Conservation (phyloP, 2,329 filamentous ascomycete genomes). For the Nothophoma quercina region DNA sequence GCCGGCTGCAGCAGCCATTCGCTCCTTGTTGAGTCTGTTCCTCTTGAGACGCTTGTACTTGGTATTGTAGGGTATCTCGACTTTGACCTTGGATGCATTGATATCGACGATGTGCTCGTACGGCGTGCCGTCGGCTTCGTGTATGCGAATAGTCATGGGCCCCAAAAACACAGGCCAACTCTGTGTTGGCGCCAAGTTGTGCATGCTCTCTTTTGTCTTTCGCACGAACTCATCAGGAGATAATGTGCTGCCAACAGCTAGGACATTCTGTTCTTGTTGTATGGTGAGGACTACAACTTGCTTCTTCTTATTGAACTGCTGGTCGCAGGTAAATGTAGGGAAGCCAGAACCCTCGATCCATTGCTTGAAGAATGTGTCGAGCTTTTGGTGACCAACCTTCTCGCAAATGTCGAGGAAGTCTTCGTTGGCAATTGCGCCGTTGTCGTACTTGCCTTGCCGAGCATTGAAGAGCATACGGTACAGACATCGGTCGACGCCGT, state of each 20-base stretch:
- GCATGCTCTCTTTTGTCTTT: constrained; percentile 80
- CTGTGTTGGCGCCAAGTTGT: constrained; percentile 72
- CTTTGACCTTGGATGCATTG: constrained; percentile 81
- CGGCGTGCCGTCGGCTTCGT: constrained; percentile 96
- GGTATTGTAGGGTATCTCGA: constrained; percentile 98
- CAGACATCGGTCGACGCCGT: constrained; percentile 84
- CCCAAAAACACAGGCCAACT: constrained; percentile 87
- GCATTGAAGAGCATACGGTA: constrained; percentile 86
- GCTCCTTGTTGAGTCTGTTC: constrained; percentile 82
- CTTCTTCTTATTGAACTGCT: constrained; percentile 97
- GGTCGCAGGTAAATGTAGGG: constrained; percentile 83
- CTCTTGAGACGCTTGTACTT: constrained; percentile 98
- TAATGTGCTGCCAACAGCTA: constrained; percentile 52
- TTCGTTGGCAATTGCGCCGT: constrained; percentile 74
- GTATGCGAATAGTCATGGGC: constrained; percentile 96
- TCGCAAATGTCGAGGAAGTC: constrained; percentile 86
- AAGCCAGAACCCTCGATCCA: constrained; percentile 92
- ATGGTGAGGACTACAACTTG: constrained; percentile 93
- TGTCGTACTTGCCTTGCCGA: constrained; percentile 78
- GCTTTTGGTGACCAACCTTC: constrained; percentile 83
- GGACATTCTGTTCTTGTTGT: constrained; percentile 63
- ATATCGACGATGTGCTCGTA: constrained; percentile 99
- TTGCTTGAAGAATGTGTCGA: constrained; percentile 91
- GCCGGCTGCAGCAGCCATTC: constrained; percentile 69
- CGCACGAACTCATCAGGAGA: constrained; percentile 80